Percentiles rank a stretch among this genome's conserved stretches.
Conservation (phyloP, 768 basidiomycete species). For the Udeniomyces megalosporus region DNA sequence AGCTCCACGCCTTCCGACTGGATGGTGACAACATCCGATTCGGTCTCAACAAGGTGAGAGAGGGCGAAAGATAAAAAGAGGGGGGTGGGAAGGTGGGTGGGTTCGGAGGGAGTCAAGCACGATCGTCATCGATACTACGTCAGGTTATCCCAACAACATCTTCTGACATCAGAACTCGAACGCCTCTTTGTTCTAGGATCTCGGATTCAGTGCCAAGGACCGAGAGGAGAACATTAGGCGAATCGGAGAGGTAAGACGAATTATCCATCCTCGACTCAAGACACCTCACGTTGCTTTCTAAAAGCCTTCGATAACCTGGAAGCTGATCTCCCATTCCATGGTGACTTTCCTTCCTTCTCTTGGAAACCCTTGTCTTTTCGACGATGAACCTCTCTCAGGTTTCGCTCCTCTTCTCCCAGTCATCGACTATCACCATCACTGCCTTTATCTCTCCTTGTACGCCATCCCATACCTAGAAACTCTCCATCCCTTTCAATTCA, state of each 20-base stretch:
- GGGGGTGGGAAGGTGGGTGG: too few species aligned
- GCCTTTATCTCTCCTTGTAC: slow-evolving; percentile 92
- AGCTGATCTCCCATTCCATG: not conserved
- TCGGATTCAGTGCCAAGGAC: slow-evolving; percentile 82
- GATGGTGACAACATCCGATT: slow-evolving; percentile 86
- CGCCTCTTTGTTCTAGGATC: slow-evolving; percentile 35
- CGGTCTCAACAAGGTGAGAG: slow-evolving; percentile 63
- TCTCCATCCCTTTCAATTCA: not conserved
- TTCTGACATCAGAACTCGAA: too few species aligned
- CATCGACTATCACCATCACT: slow-evolving; percentile 69
- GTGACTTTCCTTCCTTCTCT: not conserved
- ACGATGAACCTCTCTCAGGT: slow-evolving; percentile 49
- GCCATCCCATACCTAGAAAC: not conserved
- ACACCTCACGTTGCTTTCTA: too few species aligned
- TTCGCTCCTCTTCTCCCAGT: slow-evolving; percentile 80
- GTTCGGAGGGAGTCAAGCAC: too few species aligned
- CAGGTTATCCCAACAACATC: too few species aligned
- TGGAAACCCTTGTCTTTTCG: too few species aligned
- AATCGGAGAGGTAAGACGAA: slow-evolving; percentile 62
- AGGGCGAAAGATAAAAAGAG: not conserved
- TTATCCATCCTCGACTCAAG: not conserved
- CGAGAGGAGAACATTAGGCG: slow-evolving; percentile 90
- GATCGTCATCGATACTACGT: too few species aligned
- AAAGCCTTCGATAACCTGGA: not conserved
- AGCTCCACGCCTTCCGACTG: slow-evolving; percentile 73